Conservation (phyloP, 176 grass and related monocot species). For the Oryza punctata region DNA sequence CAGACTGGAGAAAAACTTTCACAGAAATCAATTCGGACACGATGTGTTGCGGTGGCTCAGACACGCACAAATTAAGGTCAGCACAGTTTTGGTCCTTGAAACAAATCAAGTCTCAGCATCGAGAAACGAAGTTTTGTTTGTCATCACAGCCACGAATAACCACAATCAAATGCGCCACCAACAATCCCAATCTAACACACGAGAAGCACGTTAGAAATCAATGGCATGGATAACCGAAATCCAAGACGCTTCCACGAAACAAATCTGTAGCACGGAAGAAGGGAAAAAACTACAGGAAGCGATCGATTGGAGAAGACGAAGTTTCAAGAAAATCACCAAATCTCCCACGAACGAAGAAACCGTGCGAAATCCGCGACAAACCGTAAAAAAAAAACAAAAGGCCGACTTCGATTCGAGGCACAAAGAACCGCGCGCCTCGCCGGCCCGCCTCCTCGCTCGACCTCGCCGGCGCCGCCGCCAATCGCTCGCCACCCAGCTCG, state of each 20-base stretch:
- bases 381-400: background rate
- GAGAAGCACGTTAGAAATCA: background rate
- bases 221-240: conserved; percentile 25
- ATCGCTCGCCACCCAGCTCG: too few relatives aligned
- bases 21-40: background rate
- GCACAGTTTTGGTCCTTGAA: conserved; percentile 40
- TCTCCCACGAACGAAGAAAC: conserved; percentile 1
- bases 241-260: background rate
- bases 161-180: conserved; percentile 3
- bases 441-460: background rate
- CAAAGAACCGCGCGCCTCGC: background rate
- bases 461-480: too few relatives aligned
- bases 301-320: background rate
- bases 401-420: background rate
- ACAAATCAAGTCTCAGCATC: conserved; percentile 47
- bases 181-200: background rate
- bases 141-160: conserved; percentile 54
- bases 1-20: background rate
- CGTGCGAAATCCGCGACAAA: background rate
- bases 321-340: background rate
- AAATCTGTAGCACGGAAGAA: background rate
- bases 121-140: conserved; percentile 47
- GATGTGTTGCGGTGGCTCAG: conserved; percentile 29
- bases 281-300: background rate
- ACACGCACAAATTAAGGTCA: conserved; percentile 53